Percentiles rank a stretch among this genome's conserved stretches.
Conservation (phyloP, 495 filamentous ascomycete species). For the Penicillium robsamsonii region DNA sequence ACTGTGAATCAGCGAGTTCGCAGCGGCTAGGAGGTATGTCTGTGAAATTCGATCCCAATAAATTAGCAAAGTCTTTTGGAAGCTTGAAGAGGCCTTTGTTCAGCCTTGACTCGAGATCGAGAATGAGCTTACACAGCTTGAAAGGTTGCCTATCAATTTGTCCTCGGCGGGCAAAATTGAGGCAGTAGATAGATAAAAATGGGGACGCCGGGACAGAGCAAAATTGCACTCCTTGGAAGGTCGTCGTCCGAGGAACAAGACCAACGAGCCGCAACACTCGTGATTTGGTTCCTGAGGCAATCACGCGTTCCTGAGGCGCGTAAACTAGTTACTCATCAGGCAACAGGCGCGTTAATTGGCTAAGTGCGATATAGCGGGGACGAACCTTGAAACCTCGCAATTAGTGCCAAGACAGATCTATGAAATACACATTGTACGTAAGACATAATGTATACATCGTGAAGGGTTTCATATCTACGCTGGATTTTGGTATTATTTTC, state of each 20-base stretch:
- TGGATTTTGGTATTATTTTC: neutral
- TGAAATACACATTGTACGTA: neutral
- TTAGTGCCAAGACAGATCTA: neutral
- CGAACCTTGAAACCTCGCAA: slow-evolving; percentile 1
- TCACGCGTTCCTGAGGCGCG: slow-evolving; percentile 14
- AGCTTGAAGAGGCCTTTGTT: slow-evolving; percentile 9
- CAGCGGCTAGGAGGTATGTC: slow-evolving; percentile 5
- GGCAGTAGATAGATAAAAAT: slow-evolving; percentile 6
- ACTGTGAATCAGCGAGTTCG: neutral
- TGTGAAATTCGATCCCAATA: neutral
- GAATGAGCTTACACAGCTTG: slow-evolving; percentile 17
- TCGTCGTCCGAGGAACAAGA: slow-evolving; percentile 43
- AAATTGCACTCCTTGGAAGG: slow-evolving; percentile 14
- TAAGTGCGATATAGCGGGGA: neutral
- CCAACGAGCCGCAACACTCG: slow-evolving; percentile 22
- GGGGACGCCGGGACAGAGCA: slow-evolving; percentile 15
- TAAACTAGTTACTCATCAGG: slow-evolving; percentile 14
- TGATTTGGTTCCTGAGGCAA: slow-evolving; percentile 28
- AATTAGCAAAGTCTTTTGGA: neutral
- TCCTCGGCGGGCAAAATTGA: slow-evolving; percentile 11
- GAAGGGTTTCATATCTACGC: neutral
- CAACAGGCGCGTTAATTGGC: slow-evolving; percentile 13
- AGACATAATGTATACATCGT: neutral
- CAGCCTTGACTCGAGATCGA: slow-evolving; percentile 4
- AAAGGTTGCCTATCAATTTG: slow-evolving; percentile 5